Base-by-base conservation (phyloP, 768 basidiomycete species). In the Russula olivacea region DNA sequence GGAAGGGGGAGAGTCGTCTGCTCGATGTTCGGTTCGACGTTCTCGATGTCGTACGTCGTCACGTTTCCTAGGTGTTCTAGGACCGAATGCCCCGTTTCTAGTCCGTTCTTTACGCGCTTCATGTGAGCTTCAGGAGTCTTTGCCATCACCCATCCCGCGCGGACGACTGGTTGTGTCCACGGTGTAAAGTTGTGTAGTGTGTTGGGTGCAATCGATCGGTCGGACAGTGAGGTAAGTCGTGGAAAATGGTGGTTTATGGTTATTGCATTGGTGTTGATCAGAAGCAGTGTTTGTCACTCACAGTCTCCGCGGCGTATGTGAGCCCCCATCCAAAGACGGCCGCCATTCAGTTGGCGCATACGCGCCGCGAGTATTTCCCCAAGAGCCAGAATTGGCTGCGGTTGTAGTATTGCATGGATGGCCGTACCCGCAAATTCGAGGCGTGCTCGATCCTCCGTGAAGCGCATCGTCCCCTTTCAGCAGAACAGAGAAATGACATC, bases 251-350 rank as follows among this genome's bases (percentile, higher is more conserved):
- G 32, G n/a, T 34, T 34, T 34, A 34, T 34, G 4, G 34, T 34
- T 34, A 11, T 52, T n/a, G n/a, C n/a, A n/a, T n/a, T n/a, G n/a
- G n/a, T n/a, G n/a, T n/a, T n/a, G n/a, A n/a, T n/a, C n/a, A n/a
- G n/a, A n/a, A n/a, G n/a, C n/a, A n/a, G n/a, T n/a, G n/a, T n/a
- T n/a, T n/a, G 41, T 43, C 4, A 66, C 75, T 72, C 55, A 78
- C 76, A 78, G 50, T 78, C 78, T 55, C 77, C 77, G 45, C 77
- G 75, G n/a, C 77, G 76, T 75, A 79, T 77, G 48, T 78, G 77
- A 9, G 73, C 75, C 10, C 70, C 74, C 75, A 78, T 75, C 78
- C 77, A 78, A 67, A 74, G 69, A 4, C 75, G 71, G 11, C 75
- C 76, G 0, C 59, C 72, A 2, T 68, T 71, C 38, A 69, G 55